Evolutionary conservation across 164 flowering plant species (phyloP).

Genomic region (Annona squamosa): DNA sequence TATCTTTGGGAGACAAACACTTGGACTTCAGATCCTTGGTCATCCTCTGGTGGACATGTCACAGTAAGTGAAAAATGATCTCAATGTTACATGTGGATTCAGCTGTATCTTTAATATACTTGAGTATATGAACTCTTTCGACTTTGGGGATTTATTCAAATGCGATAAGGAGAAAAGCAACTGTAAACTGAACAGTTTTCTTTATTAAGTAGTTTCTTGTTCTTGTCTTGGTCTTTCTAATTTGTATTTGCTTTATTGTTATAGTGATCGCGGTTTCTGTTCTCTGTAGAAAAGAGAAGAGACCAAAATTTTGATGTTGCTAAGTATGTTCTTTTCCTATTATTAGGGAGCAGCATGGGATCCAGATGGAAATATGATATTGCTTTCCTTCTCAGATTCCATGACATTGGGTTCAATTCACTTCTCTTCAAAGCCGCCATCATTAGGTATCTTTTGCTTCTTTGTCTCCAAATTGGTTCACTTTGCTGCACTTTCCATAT

Average conservation of each 20-base stretch:
- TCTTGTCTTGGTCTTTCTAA: not conserved
- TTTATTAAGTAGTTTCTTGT: not conserved
- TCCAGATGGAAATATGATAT: slow-evolving; percentile 87
- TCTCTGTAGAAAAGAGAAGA: not conserved
- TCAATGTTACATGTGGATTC: not conserved
- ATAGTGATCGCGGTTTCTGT: not conserved
- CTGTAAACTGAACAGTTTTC: not conserved
- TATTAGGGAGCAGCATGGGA: slow-evolving; percentile 91
- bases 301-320: not conserved
- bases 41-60: slow-evolving; percentile 82
- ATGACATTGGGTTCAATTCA: slow-evolving; percentile 79
- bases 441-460: slow-evolving; percentile 45
- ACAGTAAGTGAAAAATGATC: slow-evolving; percentile 42
- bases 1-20: slow-evolving; percentile 98
- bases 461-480: no score
- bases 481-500: no score
- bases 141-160: not conserved
- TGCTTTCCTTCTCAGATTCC: slow-evolving; percentile 75
- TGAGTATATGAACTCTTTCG: not conserved
- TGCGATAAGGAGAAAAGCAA: not conserved
- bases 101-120: not conserved
- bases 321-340: slow-evolving; percentile 1
- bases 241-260: not conserved
- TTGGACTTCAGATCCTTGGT: slow-evolving; percentile 98
- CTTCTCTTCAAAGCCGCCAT: slow-evolving; percentile 91